Percentiles rank a stretch among this genome's conserved stretches.
Evolutionary conservation across 768 basidiomycete species (phyloP).

Genomic region (Chalciporus chontae): DNA sequence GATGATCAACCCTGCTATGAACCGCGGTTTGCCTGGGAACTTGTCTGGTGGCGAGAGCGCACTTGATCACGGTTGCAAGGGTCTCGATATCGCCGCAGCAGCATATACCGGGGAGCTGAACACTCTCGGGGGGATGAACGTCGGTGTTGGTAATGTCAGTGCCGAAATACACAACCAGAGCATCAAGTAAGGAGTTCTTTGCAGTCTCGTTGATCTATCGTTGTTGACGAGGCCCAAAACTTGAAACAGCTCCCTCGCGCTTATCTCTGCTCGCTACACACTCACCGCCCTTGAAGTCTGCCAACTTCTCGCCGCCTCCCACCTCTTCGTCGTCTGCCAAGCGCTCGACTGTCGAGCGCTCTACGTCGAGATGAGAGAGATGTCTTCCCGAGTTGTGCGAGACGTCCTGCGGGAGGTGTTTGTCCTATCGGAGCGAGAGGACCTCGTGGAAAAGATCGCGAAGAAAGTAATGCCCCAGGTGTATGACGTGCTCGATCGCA

Average conservation of each 20-base stretch:
- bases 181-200: slow-evolving; percentile 61
- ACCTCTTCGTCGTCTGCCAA: slow-evolving; percentile 75
- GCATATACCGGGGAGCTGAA: slow-evolving; percentile 83
- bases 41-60: slow-evolving; percentile 78
- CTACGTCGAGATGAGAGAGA: slow-evolving; percentile 57
- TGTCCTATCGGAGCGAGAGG: slow-evolving; percentile 2
- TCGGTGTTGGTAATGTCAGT: slow-evolving; percentile 79
- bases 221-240: too few relatives aligned
- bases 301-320: slow-evolving; percentile 68
- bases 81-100: slow-evolving; percentile 79
- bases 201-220: too few relatives aligned
- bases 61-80: slow-evolving; percentile 79
- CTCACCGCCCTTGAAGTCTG: slow-evolving; percentile 75
- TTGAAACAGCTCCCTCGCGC: slow-evolving; percentile 72
- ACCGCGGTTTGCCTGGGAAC: slow-evolving; percentile 77
- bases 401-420: slow-evolving; percentile 15
- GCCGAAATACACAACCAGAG: slow-evolving; percentile 94
- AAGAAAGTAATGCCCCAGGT: slow-evolving; percentile 39
- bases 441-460: slow-evolving; percentile 12
- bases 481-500: slow-evolving; percentile 53
- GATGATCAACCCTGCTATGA: slow-evolving; percentile 56
- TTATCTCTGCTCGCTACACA: slow-evolving; percentile 81
- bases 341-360: slow-evolving; percentile 82
- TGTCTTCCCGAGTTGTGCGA: slow-evolving; percentile 19
- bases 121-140: slow-evolving; percentile 67